Base-by-base conservation (phyloP, 208 protist genomes). In the Strigomonas culicis region DNA sequence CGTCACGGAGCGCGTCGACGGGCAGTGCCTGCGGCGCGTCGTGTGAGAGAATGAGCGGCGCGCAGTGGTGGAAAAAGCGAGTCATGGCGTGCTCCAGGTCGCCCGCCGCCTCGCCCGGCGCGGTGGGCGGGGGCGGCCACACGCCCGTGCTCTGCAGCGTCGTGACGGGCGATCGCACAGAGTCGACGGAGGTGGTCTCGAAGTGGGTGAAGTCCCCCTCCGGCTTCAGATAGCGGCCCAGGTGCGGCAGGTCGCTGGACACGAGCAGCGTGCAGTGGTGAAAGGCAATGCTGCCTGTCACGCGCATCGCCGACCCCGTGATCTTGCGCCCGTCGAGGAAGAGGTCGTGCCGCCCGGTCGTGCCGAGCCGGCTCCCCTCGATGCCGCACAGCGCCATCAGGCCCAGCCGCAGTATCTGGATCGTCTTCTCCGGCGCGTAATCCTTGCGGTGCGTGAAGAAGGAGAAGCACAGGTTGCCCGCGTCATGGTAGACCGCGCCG, bases 191-290 rank as follows among this genome's bases (percentile, higher is more conserved):
- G 11, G 74, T 68, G 4, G 79, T 88, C 1, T 52, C 61, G 67
- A 92, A 90, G 17, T 27, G 61, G 1, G 74, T 63, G 53, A 84
- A 84, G n/a, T 70, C 63, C 1, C 75, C 84, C 32, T 91, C 84
- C 0, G 72, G 41, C 59, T 73, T 71, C 34, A 96, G 65, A 57
- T 86, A 96, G 6, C 57, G 55, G 3, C 83, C 73, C 0, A 96
- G 39, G 0, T 49, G 25, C 19, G 52, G 46, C 55, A 47, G 72
- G 25, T 70, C 66, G 13, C 75, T 87, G 59, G 76, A 64, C 3
- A 93, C 73, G 4, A 96, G 77, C 44, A 96, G 72, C 2, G 90
- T 96, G 68, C 85, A 93, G 75, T 96, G 90, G 53, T 96, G 90
- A 49, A 83, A 86, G 1, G 87, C 80, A 43, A 93, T 84, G 62